These are phyloP conservation scores for Collybiopsis confluens DNA, from an alignment of 768 basidiomycete genomes.

Conservation along the genomic window DNA sequence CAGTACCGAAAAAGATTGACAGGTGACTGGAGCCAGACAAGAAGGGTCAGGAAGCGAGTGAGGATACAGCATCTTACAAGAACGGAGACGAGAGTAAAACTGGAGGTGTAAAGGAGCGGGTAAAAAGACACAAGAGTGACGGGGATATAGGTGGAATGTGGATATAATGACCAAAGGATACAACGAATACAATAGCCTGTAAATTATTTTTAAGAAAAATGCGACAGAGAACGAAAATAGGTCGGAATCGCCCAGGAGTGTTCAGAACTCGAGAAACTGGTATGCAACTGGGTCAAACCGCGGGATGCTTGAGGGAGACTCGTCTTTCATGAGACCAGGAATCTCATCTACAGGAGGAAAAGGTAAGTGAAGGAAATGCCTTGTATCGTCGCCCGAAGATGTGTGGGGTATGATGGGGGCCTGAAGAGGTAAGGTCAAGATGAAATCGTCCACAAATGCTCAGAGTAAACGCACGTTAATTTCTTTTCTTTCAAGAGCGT, in stretches of 20 bases:
- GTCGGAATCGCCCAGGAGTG: not conserved
- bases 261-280: slow-evolving; percentile 72
- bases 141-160: not conserved
- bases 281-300: slow-evolving; percentile 64
- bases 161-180: slow-evolving; percentile 2
- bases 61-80: not conserved
- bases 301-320: slow-evolving; percentile 56
- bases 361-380: slow-evolving; percentile 79
- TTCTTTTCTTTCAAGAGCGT: slow-evolving; percentile 77
- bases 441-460: slow-evolving; percentile 5
- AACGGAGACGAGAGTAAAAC: not conserved
- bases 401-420: slow-evolving; percentile 86
- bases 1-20: too few relatives aligned
- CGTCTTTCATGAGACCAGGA: slow-evolving; percentile 69
- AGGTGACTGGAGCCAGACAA: too few relatives aligned
- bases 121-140: not conserved
- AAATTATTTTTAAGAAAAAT: not conserved
- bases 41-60: not conserved
- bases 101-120: not conserved
- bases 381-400: slow-evolving; percentile 75
- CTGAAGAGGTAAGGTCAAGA: slow-evolving; percentile 33
- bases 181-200: slow-evolving; percentile 1
- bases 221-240: not conserved
- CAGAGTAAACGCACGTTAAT: slow-evolving; percentile 56
- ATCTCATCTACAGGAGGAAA: slow-evolving; percentile 76